phyloP scores from a whole-genome alignment of 306 rosid species.

The Albizia julibrissin region DNA sequence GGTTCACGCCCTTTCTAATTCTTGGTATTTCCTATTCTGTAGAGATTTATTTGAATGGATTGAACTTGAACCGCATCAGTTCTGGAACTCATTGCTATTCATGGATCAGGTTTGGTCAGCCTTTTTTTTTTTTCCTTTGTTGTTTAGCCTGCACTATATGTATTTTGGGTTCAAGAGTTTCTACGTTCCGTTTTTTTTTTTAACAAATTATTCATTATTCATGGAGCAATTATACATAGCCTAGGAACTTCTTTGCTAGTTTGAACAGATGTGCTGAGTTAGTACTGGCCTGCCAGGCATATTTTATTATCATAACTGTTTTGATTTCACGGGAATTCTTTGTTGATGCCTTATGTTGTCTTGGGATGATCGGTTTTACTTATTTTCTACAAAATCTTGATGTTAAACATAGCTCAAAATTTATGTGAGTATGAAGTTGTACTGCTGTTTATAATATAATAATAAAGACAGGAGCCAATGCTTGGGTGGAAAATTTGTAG shows the following conservation, averaged over 20 bases:
- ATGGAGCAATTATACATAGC: background rate
- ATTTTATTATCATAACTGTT: constrained; percentile 7
- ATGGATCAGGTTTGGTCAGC: constrained; percentile 84
- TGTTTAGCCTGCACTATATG: constrained; percentile 21
- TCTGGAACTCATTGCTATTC: constrained; percentile 89
- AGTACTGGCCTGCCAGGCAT: constrained; percentile 13
- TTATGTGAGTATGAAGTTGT: background rate
- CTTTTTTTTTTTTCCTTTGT: constrained; percentile 18
- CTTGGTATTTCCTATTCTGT: constrained; percentile 37
- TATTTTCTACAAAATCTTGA: background rate
- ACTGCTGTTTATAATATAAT: background rate
- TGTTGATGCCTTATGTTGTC: background rate
- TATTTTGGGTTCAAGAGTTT: constrained; percentile 22
- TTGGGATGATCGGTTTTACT: background rate
- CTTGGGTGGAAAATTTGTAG: constrained; percentile 8
- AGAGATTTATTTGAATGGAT: constrained; percentile 97
- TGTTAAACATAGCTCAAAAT: background rate
- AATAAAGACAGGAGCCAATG: background rate
- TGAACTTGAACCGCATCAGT: constrained; percentile 86
- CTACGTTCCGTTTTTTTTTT: background rate
- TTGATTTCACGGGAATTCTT: background rate
- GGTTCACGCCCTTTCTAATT: constrained; percentile 36
- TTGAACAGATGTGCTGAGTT: background rate
- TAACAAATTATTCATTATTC: background rate
- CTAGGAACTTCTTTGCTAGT: background rate